Evolutionary conservation across 805 yeast genomes (phyloP), one percentile per base, ranked within the genome.

Genomic region (Kazachstania kunashirensis): DNA sequence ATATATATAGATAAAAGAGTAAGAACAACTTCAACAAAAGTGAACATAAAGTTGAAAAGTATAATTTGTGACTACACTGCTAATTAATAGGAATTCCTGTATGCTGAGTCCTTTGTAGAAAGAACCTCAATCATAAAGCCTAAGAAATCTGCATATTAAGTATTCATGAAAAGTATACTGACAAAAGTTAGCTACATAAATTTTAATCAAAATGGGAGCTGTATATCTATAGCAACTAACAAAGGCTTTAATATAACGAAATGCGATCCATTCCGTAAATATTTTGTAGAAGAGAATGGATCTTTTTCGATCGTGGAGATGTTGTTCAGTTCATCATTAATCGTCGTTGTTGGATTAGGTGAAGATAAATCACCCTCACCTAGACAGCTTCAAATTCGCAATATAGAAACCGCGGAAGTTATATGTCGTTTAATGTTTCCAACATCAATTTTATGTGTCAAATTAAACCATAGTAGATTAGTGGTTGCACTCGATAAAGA

Each of bases 371-470:
- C 69, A 4, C 66, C 75, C 48, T 75, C 84, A 8, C 92, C 95
- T n/a, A 68, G 96, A 41, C 74, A 85, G 45, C 68, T 89, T 42
- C 76, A 77, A 52, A 75, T 89, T 34, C 67, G 85, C 39, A 88
- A 92, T 62, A 82, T 95, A 3, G 84, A 83, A 54, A 62, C 57
- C 42, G 56, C 58, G 33, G 53, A 70, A 1, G 60, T 67, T 0
- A 79, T 81, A 17, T 80, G 88, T 53, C 88, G 80, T 52, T 64
- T 82, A 39, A 68, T 79, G 0, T 81, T 77, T 49, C 79, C 84
- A 1, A 67, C 79, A 6, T 57, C 71, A 5, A 75, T 82, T 1
- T 52, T 76, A 21, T 68, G 71, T 32, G 75, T 81, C 26, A 71
- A 71, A 52, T 61, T 82, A 57, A 82, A 79, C 52, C 67, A 81